Evolutionary conservation across 2,329 filamentous ascomycete genomes (phyloP).

Genomic region (Ascochyta koolunga): DNA sequence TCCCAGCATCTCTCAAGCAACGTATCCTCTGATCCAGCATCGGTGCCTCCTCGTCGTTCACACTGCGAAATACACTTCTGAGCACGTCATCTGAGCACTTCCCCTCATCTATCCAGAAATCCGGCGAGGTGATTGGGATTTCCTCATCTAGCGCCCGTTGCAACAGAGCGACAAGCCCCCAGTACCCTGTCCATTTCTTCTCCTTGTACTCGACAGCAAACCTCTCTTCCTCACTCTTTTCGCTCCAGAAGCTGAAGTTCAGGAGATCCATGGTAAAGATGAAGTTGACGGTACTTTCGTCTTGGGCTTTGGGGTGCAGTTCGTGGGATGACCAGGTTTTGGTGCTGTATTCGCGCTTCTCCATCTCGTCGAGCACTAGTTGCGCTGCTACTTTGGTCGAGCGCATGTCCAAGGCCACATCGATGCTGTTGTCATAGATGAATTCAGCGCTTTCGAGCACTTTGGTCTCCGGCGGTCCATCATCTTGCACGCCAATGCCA

Average conservation of each 20-base stretch:
- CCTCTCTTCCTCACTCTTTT: slow-evolving; percentile 69
- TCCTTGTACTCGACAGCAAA: slow-evolving; percentile 84
- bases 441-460: slow-evolving; percentile 83
- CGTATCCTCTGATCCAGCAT: slow-evolving; percentile 76
- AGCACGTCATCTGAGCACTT: slow-evolving; percentile 77
- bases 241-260: slow-evolving; percentile 98
- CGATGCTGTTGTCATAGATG: slow-evolving; percentile 90
- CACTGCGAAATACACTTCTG: slow-evolving; percentile 81
- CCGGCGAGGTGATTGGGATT: slow-evolving; percentile 85
- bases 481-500: slow-evolving; percentile 61
- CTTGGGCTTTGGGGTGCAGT: slow-evolving; percentile 82
- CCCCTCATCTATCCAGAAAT: slow-evolving; percentile 81
- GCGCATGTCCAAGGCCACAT: slow-evolving; percentile 85
- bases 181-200: slow-evolving; percentile 90
- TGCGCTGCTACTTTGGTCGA: slow-evolving; percentile 83
- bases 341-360: slow-evolving; percentile 80
- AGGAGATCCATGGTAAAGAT: slow-evolving; percentile 97
- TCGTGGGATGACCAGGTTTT: slow-evolving; percentile 87
- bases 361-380: slow-evolving; percentile 80
- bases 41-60: slow-evolving; percentile 85
- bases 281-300: slow-evolving; percentile 82
- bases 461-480: slow-evolving; percentile 72
- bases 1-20: slow-evolving; percentile 82
- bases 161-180: slow-evolving; percentile 86
- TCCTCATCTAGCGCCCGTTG: slow-evolving; percentile 88